phyloP scores from a whole-genome alignment of 148 eudicot genomes.

The Cornus kousa region DNA sequence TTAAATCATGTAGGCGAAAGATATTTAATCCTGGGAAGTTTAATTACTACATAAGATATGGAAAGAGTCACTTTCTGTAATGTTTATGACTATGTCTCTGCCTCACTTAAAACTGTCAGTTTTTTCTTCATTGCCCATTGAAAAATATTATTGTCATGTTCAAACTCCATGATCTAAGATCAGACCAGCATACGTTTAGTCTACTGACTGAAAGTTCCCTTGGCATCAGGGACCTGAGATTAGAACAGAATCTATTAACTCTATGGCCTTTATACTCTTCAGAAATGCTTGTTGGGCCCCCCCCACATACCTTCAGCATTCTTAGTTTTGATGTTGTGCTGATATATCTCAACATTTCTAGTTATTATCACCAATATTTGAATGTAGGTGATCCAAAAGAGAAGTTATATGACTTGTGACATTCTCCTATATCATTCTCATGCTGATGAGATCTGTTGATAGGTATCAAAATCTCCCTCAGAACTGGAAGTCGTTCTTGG shows the following conservation, averaged over 20 bases:
- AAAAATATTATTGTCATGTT: not conserved
- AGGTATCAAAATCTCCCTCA: constrained; percentile 90
- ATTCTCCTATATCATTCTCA: not conserved
- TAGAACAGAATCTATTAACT: not conserved
- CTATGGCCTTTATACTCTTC: not conserved
- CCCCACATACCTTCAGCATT: not conserved
- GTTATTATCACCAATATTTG: not conserved
- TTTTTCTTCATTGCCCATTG: not conserved
- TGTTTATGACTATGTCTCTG: not conserved
- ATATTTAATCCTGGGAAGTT: constrained; percentile 7
- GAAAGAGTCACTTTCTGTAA: not conserved
- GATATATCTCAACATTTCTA: constrained; percentile 2
- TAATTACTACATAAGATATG: not conserved
- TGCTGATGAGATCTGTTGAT: constrained; percentile 15
- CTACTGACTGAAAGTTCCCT: not conserved
- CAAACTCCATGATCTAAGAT: not conserved
- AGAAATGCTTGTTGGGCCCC: not conserved
- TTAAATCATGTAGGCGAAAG: not conserved
- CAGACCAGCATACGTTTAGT: too few species aligned
- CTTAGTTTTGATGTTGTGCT: constrained; percentile 9
- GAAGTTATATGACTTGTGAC: not conserved
- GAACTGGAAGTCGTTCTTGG: constrained; percentile 84
- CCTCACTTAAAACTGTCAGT: not conserved
- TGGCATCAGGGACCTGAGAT: not conserved
- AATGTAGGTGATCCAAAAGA: not conserved